phyloP scores from a whole-genome alignment of 1,139 yeast genomes.

The Pneumocystis jirovecii region DNA sequence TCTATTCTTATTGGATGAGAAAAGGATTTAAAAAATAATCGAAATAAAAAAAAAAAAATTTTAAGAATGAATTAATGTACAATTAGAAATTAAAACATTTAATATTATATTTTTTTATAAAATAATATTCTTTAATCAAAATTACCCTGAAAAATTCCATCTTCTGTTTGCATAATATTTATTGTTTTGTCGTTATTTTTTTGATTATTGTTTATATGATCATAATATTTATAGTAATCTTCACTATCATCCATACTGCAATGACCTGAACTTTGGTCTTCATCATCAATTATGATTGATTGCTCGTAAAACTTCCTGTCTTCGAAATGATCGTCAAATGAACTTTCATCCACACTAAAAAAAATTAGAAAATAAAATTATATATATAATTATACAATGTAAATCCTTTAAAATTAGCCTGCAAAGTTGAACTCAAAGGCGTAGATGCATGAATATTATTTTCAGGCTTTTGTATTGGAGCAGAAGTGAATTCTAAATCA shows the following conservation, averaged over 20 bases:
- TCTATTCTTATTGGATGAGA: not conserved
- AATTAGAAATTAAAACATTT: not conserved
- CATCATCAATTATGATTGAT: not conserved
- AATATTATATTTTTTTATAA: not conserved
- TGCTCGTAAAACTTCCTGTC: slow-evolving; percentile 14
- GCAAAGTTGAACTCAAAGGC: slow-evolving; percentile 85
- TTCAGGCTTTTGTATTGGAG: slow-evolving; percentile 50
- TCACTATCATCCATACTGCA: not conserved
- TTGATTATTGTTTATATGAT: not conserved
- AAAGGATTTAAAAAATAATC: not conserved
- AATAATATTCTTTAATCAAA: not conserved
- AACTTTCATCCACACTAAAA: slow-evolving; percentile 62
- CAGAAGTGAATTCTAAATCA: slow-evolving; percentile 92
- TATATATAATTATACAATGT: slow-evolving; percentile 35
- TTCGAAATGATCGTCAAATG: slow-evolving; percentile 69
- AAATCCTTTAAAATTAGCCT: slow-evolving; percentile 79
- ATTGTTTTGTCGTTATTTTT: not conserved
- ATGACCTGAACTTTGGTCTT: not conserved
- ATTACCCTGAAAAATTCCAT: not conserved
- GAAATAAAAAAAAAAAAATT: not conserved
- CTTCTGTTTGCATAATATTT: not conserved
- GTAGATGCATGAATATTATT: slow-evolving; percentile 53
- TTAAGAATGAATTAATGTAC: not conserved
- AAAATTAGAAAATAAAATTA: not conserved
- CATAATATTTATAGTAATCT: not conserved